Conservation (phyloP, 2,329 filamentous ascomycete species). For the Hypoxylon sp. region DNA sequence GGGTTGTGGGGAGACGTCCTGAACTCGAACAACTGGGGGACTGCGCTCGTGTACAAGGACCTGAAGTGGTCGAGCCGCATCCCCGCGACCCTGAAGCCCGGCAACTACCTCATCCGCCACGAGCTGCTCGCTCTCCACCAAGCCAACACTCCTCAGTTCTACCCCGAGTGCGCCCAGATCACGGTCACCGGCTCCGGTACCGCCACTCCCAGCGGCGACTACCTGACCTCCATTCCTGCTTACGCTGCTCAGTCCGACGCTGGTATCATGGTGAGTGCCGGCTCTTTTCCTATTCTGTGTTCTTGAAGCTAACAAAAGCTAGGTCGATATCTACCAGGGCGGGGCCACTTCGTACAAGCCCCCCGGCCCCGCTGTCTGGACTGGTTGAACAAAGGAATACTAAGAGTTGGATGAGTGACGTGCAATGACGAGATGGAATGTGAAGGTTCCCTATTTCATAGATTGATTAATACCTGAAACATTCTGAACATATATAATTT, state of each 20-base stretch:
- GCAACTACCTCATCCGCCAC: constrained; percentile 69
- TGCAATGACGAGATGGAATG: background rate
- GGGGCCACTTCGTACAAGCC: constrained; percentile 60
- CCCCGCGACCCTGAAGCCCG: constrained; percentile 61
- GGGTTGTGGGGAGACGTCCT: constrained; percentile 61
- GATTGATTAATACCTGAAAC: constrained; percentile 1
- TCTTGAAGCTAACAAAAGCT: constrained; percentile 19
- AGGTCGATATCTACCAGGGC: constrained; percentile 62
- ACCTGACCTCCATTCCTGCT: constrained; percentile 59
- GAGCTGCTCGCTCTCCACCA: constrained; percentile 69
- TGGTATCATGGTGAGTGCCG: constrained; percentile 58
- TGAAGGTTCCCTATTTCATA: constrained; percentile 23
- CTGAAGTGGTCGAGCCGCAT: constrained; percentile 64
- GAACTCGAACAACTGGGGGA: constrained; percentile 62
- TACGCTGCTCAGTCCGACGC: constrained; percentile 61
- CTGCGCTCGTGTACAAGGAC: constrained; percentile 59
- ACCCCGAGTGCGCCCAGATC: constrained; percentile 68
- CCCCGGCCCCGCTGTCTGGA: constrained; percentile 64
- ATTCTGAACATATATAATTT: constrained; percentile 15
- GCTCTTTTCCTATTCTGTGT: background rate
- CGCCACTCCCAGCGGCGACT: constrained; percentile 56
- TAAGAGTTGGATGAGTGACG: constrained; percentile 6
- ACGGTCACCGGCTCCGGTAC: constrained; percentile 63
- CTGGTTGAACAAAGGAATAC: constrained; percentile 50
- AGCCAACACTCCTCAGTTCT: constrained; percentile 61